Base-by-base conservation (phyloP, 257 asterid species). In the Datura wrightii region DNA sequence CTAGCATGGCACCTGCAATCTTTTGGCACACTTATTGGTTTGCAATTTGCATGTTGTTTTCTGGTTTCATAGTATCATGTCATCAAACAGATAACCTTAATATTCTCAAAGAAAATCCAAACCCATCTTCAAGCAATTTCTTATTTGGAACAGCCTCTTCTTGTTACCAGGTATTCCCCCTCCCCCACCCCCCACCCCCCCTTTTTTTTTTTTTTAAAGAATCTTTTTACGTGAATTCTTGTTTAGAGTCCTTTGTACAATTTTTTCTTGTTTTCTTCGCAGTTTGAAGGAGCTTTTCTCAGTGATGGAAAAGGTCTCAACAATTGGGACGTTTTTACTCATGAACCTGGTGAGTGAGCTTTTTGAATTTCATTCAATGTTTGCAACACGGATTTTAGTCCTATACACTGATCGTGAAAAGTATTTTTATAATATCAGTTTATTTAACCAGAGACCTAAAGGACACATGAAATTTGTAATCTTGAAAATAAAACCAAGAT, bases 141-240 rank as follows among this genome's bases (percentile, higher is more conserved):
- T 85, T 89, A 41, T 90, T 90, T 42, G 95, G 97, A 83, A 89
- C 97, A 52, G 93, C 97, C 37, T 90, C 95, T 59, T 92, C 97
- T 74, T 89, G 91, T 48, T 93, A 93, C 85, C 97, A 93, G 92
- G 94, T 92, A 65, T 8, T 7, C 18, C 11, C 11, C 7, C 4
- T 5, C 11, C 24, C 36, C 1, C 19, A 11, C n/a, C n/a, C n/a
- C n/a, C n/a, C n/a, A n/a, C n/a, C n/a, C n/a, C n/a, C n/a, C n/a
- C n/a, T n/a, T n/a, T n/a, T n/a, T n/a, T n/a, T n/a, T n/a, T 55
- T 48, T 54, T 0, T 18, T n/a, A 65, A 6, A 0, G 0, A 54
- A 54, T 66, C 15, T 58, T n/a, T 5, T 58, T 11, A 10, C 15
- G 2, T 42, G 80, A 4, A 4, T 48, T 24, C 1, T 46, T 74